phyloP scores from a whole-genome alignment of 2,329 filamentous ascomycete species.

The Alternaria panax region DNA sequence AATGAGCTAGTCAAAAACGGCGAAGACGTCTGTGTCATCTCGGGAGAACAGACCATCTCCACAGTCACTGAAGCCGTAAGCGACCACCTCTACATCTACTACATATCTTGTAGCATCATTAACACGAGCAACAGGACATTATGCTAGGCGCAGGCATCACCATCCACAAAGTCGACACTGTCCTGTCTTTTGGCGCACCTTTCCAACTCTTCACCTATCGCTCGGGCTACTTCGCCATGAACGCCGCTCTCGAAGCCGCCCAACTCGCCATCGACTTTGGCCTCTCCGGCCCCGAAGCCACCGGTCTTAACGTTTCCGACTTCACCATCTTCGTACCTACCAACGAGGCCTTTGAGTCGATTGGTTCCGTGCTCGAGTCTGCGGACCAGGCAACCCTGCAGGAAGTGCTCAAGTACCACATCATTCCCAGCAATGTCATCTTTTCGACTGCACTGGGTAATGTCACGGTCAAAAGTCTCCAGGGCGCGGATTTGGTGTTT shows the following conservation, averaged over 20 bases:
- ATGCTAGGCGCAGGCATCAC: conserved; percentile 37
- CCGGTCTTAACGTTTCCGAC: conserved; percentile 58
- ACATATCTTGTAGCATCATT: background rate
- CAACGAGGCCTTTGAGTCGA: conserved; percentile 74
- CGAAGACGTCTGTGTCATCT: conserved; percentile 57
- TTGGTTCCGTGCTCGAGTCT: conserved; percentile 42
- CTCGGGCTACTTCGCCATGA: conserved; percentile 35
- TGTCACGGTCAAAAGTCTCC: conserved; percentile 30
- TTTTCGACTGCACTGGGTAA: conserved; percentile 37
- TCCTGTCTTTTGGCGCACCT: conserved; percentile 35
- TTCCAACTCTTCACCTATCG: conserved; percentile 39
- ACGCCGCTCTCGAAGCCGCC: conserved; percentile 21
- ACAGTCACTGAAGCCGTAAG: conserved; percentile 58
- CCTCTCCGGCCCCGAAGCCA: conserved; percentile 16
- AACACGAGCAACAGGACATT: conserved; percentile 24
- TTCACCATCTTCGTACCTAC: conserved; percentile 82
- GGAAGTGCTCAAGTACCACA: conserved; percentile 36
- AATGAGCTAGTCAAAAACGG: conserved; percentile 56
- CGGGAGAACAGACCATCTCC: conserved; percentile 59
- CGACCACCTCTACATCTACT: background rate
- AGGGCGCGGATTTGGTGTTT: conserved; percentile 32
- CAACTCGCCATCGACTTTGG: conserved; percentile 33
- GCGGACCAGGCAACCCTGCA: conserved; percentile 30
- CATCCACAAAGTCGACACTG: conserved; percentile 38
- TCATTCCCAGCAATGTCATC: conserved; percentile 37